Base-by-base conservation (phyloP, 768 basidiomycete genomes). In the Boletus rubescentipes region DNA sequence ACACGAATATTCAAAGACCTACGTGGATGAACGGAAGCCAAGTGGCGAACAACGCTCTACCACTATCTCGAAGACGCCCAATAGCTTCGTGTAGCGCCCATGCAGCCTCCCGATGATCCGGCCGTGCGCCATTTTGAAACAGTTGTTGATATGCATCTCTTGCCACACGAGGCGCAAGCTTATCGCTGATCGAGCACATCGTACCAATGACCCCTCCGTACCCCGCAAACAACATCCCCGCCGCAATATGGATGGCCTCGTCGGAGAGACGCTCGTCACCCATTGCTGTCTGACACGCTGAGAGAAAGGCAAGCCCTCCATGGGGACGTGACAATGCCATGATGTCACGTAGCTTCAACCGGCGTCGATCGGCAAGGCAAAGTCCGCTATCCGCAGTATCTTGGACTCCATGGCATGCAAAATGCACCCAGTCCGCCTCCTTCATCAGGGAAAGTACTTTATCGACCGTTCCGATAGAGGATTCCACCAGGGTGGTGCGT, bases 91-190 rank as follows among this genome's bases (percentile, higher is more conserved):
- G 39, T 21, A 35, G 35, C 8, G 36, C 36, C n/a, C 16, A 8
- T 9, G 36, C 36, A n/a, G 49, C 49, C 16, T 45, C 37, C 23
- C 34, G 42, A n/a, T 26, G 31, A 36, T 55, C 50, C 6, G 34
- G 48, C 14, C 20, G 0, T 9, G 12, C n/a, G 18, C 11, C n/a
- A 3, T n/a, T 42, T 20, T 7, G 8, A 32, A 37, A 31, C 14
- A 55, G 30, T 4, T 46, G 32, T 12, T 9, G 5, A 7, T 77
- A 77, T 32, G 76, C 68, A 15, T 61, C 58, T 34, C 55, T 54
- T 9, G 73, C 65, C 45, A 77, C 57, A 3, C 44, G 15, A 5
- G 74, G 71, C 5, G 68, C 77, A 54, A 73, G 67, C 2, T 10
- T 9, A 10, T 42, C 41, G 4, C 41, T 29, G 15, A 42, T 29